Percentiles rank a stretch among this genome's conserved stretches.
Evolutionary conservation across 192 early-diverging fungal species (phyloP).

Genomic region (Linnemannia elongata): DNA sequence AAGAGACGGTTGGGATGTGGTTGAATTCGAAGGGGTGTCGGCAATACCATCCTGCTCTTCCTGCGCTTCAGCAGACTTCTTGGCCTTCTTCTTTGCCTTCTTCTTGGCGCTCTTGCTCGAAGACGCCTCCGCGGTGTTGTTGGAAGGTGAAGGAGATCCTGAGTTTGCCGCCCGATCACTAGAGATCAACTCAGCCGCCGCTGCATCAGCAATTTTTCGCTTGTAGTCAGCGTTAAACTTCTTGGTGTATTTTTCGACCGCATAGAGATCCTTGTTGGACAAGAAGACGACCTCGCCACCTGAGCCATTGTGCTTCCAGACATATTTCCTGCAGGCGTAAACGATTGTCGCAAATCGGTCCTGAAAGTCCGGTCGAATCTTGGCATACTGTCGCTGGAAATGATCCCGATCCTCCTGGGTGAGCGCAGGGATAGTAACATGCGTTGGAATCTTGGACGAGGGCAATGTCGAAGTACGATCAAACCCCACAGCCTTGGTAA

Average conservation of each 20-base stretch:
- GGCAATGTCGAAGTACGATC: neutral
- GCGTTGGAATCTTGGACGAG: neutral
- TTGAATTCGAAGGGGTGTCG: neutral
- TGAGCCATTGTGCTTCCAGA: conserved; percentile 27
- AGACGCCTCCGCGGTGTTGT: neutral
- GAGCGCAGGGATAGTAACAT: conserved; percentile 10
- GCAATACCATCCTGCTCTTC: neutral
- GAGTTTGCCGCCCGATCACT: neutral
- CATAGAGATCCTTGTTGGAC: neutral
- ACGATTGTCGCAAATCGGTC: conserved; percentile 30
- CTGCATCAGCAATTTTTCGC: conserved; percentile 9
- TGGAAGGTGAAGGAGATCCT: neutral
- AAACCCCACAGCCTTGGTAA: conserved; percentile 17
- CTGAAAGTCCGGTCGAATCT: conserved; percentile 38
- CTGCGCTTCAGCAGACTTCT: neutral
- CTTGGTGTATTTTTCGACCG: conserved; percentile 37
- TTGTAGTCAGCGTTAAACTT: conserved; percentile 17
- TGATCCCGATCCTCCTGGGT: conserved; percentile 29
- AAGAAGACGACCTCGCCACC: conserved; percentile 10
- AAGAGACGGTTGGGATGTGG: neutral
- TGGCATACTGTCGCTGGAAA: conserved; percentile 27
- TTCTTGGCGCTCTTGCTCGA: conserved; percentile 12
- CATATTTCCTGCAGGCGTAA: conserved; percentile 7
- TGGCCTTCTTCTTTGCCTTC: conserved; percentile 26
- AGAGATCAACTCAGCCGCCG: conserved; percentile 1